Percentiles rank a stretch among this genome's conserved stretches.
These are phyloP conservation scores for Trifolium pratense DNA, from an alignment of 306 rosid genomes.

Conservation along the genomic window DNA sequence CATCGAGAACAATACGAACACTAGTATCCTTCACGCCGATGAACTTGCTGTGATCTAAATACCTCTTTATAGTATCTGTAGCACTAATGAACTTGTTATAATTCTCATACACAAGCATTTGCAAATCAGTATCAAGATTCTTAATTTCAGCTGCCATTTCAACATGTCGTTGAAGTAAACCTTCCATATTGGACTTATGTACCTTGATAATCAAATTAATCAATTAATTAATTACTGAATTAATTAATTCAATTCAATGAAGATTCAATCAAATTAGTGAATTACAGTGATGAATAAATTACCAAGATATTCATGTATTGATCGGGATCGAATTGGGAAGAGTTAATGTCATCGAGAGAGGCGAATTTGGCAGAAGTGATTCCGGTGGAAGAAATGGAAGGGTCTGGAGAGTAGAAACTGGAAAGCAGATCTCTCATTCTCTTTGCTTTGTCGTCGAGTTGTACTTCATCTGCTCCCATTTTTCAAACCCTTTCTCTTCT, in stretches of 20 bases:
- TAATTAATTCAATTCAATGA: not conserved
- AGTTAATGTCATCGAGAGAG: slow-evolving; percentile 80
- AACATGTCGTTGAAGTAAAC: slow-evolving; percentile 78
- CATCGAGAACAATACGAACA: too few species aligned
- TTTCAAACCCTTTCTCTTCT: slow-evolving; percentile 7
- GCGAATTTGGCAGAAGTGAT: slow-evolving; percentile 46
- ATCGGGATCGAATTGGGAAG: slow-evolving; percentile 77
- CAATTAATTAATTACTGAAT: not conserved
- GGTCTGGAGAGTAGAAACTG: slow-evolving; percentile 90
- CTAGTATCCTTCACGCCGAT: too few species aligned
- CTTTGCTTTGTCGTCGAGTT: slow-evolving; percentile 85
- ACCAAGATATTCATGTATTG: slow-evolving; percentile 88
- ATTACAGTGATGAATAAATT: slow-evolving; percentile 27
- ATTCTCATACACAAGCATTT: slow-evolving; percentile 92
- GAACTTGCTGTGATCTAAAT: not conserved
- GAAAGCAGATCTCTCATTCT: slow-evolving; percentile 93
- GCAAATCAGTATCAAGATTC: slow-evolving; percentile 96
- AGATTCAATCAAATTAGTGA: not conserved
- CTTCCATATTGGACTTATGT: slow-evolving; percentile 75
- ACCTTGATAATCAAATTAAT: slow-evolving; percentile 48
- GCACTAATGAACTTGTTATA: slow-evolving; percentile 92
- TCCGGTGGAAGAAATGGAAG: slow-evolving; percentile 58
- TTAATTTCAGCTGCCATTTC: slow-evolving; percentile 96
- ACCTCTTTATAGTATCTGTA: slow-evolving; percentile 90
- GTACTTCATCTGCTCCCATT: slow-evolving; percentile 68